Evolutionary conservation across 441 rosid species (phyloP), one percentile per base, ranked within the genome.

Genomic region (Mallotus repandus): DNA sequence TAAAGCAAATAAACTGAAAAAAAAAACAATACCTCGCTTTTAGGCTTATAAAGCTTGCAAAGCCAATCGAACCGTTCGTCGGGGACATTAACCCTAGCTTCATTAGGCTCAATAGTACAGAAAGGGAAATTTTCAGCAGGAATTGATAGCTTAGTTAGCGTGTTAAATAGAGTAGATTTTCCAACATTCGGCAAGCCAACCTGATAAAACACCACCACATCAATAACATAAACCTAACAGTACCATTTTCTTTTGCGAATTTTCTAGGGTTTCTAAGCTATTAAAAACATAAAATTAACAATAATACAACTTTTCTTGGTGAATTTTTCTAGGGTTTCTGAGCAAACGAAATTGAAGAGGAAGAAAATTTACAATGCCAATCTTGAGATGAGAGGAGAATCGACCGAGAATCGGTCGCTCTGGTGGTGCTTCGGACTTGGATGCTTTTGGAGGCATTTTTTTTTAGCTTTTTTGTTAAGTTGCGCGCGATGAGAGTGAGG

Each of bases 111-210:
- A 53, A 93, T 96, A 66, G 97, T 96, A 77, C 99, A 96, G 75
- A 96, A 96, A 1, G 99, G 99, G 77, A 96, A 96, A 80, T 93
- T 96, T 89, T 96, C 99, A 15, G 99, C 98, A 10, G 99, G 99
- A 66, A 96, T 96, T 0, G 97, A 80, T 55, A 96, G 79, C 90
- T 96, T 96, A 0, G 98, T 96, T 41, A 96, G 90, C 11, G 99
- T 92, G 82, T 96, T 96, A 84, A 96, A 96, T 32, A 96, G 98
- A 1, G 97, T 96, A 41, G 98, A 96, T 62, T 93, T 96, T 19
- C 99, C 99, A 49, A 96, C 99, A 81, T 93, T 96, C 3, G 98
- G 99, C 75, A 96, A 80, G 54, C 99, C 99, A 73, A 96, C 99
- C 97, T 96, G 84, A 69, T 71, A 68, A 59, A 32, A 38, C 41